Evolutionary conservation across 306 rosid species (phyloP), one percentile per base, ranked within the genome.

Genomic region (Adenanthera pavonina): DNA sequence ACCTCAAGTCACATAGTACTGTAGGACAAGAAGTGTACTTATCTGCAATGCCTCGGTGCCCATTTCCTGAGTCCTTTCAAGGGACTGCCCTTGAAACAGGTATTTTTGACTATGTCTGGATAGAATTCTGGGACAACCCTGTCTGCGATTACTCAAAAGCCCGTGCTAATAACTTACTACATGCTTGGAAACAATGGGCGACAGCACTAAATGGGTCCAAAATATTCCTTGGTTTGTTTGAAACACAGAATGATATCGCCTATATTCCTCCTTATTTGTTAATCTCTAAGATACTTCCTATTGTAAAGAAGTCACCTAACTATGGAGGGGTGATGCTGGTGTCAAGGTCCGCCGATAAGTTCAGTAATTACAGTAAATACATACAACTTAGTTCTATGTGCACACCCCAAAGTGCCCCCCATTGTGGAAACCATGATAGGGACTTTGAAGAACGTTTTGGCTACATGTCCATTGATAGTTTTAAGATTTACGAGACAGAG

Each of bases 311-410:
- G 44, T 86, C 91, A 0, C 3, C 86, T 0, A 78, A 86, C 17
- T 90, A 88, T 49, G 97, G 92, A 69, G 97, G 94, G 9, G 88
- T 92, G 2, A 87, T 85, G 91, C 90, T 60, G 61, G 87, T 89
- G 89, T 79, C 89, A n/a, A 88, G 80, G 65, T 85, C 68, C 69
- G 9, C 52, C 25, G 94, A 89, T 81, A 79, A 48, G 65, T 10
- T 10, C 33, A 89, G 51, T 14, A 81, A 81, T 4, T 92, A 87
- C 13, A 88, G 90, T 79, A 20, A 74, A 7, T 0, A 17, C 19
- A 69, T 89, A 48, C 11, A 34, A 19, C 3, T 8, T 3, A 70
- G 62, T 34, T 6, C 78, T 48, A 44, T 76, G 0, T 80, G 81
- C 69, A 35, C 61, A 61, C 14, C 33, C 25, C 62, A 61, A 80